phyloP scores from a whole-genome alignment of 2,329 filamentous ascomycete genomes.

The Metarhizium humberi region DNA sequence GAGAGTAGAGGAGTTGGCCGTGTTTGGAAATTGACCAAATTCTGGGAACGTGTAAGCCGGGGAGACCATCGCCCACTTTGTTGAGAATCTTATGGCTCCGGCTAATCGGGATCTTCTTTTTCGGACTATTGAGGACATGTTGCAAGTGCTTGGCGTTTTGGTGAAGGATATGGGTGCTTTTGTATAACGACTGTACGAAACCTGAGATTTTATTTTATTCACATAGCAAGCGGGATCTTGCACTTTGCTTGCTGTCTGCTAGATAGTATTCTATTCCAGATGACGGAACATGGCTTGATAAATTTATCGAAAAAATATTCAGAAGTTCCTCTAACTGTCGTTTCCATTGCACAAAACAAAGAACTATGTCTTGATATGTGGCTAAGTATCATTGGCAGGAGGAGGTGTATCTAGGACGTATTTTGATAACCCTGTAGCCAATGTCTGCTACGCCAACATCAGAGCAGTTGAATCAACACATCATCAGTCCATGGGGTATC shows the following conservation, averaged over 20 bases:
- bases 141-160: neutral
- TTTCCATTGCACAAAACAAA: no score
- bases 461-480: no score
- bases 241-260: neutral
- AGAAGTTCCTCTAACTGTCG: no score
- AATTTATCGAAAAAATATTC: neutral
- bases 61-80: constrained; percentile 20
- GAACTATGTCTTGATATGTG: no score
- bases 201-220: neutral
- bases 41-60: constrained; percentile 54
- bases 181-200: neutral
- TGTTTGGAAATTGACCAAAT: constrained; percentile 52
- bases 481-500: no score
- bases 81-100: neutral
- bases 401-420: no score
- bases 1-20: constrained; percentile 43
- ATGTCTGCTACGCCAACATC: no score
- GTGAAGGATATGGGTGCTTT: neutral
- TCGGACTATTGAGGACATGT: neutral
- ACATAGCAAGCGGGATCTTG: neutral
- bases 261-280: neutral
- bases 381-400: no score
- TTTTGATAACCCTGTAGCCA: no score
- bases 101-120: neutral
- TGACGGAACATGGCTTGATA: neutral